Conservation (phyloP, 2,329 filamentous ascomycete species). For the Cladophialophora carrionii region DNA sequence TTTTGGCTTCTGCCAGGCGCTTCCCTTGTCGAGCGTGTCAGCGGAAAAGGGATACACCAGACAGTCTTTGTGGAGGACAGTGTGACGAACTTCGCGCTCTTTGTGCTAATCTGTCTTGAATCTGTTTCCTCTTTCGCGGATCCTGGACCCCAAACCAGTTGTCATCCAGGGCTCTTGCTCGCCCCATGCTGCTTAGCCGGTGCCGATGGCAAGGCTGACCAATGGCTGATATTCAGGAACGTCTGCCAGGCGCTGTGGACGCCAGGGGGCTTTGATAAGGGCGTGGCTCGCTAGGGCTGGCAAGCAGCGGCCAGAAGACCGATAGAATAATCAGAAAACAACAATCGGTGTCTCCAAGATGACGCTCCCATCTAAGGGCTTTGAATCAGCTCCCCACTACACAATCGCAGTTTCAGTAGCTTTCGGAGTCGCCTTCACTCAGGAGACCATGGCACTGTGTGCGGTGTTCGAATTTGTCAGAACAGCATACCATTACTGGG, state of each 20-base stretch:
- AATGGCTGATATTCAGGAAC: conserved; percentile 9
- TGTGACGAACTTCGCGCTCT: conserved; percentile 43
- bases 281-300: background rate
- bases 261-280: background rate
- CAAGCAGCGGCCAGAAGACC: background rate
- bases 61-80: background rate
- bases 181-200: conserved; percentile 9
- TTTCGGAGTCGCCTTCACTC: background rate
- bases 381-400: background rate
- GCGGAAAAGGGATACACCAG: background rate
- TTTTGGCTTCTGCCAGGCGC: conserved; percentile 25
- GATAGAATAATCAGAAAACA: background rate
- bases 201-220: background rate
- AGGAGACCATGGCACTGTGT: background rate
- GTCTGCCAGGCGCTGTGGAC: background rate
- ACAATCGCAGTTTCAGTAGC: background rate
- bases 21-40: conserved; percentile 14
- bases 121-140: conserved; percentile 46
- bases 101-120: conserved; percentile 47
- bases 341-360: background rate
- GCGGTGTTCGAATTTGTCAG: background rate
- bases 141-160: conserved; percentile 44
- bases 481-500: background rate
- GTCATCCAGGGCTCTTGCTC: conserved; percentile 23
- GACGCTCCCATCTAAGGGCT: background rate